These are phyloP conservation scores for Ophiostoma piceae DNA, from an alignment of 2,329 filamentous ascomycete genomes.

Conservation along the genomic window DNA sequence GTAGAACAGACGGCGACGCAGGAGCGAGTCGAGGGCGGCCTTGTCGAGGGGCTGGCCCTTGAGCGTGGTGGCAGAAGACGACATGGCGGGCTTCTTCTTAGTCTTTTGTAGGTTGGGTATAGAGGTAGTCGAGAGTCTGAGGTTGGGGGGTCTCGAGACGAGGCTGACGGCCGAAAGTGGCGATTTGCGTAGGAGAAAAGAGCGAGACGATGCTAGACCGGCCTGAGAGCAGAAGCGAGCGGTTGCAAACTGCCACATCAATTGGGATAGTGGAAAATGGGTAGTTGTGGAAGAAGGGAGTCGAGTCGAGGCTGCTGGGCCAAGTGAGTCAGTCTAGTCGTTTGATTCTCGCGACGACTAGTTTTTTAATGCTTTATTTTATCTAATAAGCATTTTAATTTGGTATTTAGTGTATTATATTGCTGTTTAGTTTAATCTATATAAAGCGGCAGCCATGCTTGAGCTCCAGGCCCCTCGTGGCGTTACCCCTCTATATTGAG, in stretches of 20 bases:
- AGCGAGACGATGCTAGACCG: constrained; percentile 19
- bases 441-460: neutral
- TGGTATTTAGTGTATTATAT: neutral
- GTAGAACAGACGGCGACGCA: constrained; percentile 87
- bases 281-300: neutral
- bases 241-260: constrained; percentile 24
- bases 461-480: neutral
- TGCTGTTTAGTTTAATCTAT: neutral
- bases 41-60: constrained; percentile 89
- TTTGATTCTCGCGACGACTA: constrained; percentile 13
- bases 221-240: constrained; percentile 19
- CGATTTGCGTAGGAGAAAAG: constrained; percentile 8
- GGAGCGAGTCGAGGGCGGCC: constrained; percentile 71
- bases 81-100: constrained; percentile 18
- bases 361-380: neutral
- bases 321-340: constrained; percentile 5
- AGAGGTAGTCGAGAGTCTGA: neutral
- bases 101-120: neutral
- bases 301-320: neutral
- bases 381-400: neutral
- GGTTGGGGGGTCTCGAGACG: neutral
- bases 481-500: constrained; percentile 9
- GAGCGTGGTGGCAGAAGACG: constrained; percentile 58
- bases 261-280: constrained; percentile 12
- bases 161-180: constrained; percentile 13